These are phyloP conservation scores for Lentinula aciculospora DNA, from an alignment of 768 basidiomycete species.

Conservation along the genomic window DNA sequence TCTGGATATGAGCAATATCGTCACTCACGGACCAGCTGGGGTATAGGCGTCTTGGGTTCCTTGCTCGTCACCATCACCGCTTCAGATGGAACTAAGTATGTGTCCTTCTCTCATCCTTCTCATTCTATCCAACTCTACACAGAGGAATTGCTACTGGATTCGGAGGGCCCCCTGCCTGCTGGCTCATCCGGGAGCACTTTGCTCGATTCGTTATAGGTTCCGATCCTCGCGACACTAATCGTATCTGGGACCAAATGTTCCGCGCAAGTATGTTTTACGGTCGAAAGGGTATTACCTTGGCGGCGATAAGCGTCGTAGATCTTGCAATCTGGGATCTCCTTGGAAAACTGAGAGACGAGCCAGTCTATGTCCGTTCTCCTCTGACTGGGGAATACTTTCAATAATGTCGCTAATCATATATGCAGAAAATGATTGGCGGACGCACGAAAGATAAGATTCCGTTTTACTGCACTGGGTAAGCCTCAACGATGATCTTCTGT, in stretches of 20 bases:
- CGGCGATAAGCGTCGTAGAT: conserved; percentile 24
- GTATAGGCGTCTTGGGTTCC: conserved; percentile 23
- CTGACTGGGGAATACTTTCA: too few species aligned
- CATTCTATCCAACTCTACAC: not conserved
- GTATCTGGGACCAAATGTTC: conserved; percentile 25
- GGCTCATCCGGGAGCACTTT: conserved; percentile 24
- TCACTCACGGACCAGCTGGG: conserved; percentile 21
- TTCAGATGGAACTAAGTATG: conserved; percentile 18
- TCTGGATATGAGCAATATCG: conserved; percentile 22
- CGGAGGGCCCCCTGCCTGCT: conserved; percentile 25
- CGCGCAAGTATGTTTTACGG: conserved; percentile 24
- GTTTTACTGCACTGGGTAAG: conserved; percentile 23
- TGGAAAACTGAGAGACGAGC: conserved; percentile 23
- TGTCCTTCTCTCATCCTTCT: not conserved
- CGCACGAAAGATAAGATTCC: conserved; percentile 21
- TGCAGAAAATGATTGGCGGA: conserved; percentile 23
- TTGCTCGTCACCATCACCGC: conserved; percentile 24
- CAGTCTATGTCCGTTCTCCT: conserved; percentile 16
- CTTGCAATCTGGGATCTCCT: conserved; percentile 26
- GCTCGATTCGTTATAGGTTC: conserved; percentile 23
- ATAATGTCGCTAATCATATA: not conserved
- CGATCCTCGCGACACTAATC: conserved; percentile 22
- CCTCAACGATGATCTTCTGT: not conserved
- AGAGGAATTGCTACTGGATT: conserved; percentile 24
- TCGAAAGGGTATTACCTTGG: conserved; percentile 23